A percentile compares a stretch with the other conserved stretches of the same genome.
phyloP scores from a whole-genome alignment of 352 stramenopile species.

The Pythium volutum region DNA sequence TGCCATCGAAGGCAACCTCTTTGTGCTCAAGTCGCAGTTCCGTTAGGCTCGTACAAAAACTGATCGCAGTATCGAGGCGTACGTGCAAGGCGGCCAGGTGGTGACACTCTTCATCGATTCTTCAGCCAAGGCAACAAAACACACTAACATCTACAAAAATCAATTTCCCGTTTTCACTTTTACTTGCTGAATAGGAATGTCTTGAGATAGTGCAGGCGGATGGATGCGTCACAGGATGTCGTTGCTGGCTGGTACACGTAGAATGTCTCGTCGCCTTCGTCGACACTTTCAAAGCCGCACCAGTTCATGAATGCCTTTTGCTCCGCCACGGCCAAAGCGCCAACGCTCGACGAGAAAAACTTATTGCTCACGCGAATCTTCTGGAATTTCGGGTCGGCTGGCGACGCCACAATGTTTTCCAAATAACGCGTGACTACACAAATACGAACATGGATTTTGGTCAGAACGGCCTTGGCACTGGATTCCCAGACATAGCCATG shows the following conservation, averaged over 20 bases:
- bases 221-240: not conserved
- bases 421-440: conserved; percentile 55
- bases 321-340: conserved; percentile 5
- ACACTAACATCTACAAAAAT: not conserved
- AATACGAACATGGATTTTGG: not conserved
- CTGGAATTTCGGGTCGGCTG: conserved; percentile 60
- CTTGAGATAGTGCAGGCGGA: conserved; percentile 1
- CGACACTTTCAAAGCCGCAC: conserved; percentile 45
- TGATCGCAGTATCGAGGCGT: no score
- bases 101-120: not conserved
- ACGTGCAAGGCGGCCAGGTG: no score
- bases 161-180: not conserved
- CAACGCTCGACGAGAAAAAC: conserved; percentile 61
- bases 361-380: conserved; percentile 71
- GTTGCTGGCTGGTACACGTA: conserved; percentile 30
- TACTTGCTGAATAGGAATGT: not conserved
- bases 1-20: conserved; percentile 73
- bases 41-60: conserved; percentile 35
- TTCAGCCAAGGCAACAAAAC: not conserved
- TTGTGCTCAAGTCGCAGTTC: conserved; percentile 88
- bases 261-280: conserved; percentile 34
- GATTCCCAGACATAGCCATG: not conserved
- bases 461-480: no score
- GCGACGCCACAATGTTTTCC: conserved; percentile 54
- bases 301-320: conserved; percentile 35